Evolutionary conservation across 1,284 basidiomycete species (phyloP).

Genomic region (Irpex rosettiformis): DNA sequence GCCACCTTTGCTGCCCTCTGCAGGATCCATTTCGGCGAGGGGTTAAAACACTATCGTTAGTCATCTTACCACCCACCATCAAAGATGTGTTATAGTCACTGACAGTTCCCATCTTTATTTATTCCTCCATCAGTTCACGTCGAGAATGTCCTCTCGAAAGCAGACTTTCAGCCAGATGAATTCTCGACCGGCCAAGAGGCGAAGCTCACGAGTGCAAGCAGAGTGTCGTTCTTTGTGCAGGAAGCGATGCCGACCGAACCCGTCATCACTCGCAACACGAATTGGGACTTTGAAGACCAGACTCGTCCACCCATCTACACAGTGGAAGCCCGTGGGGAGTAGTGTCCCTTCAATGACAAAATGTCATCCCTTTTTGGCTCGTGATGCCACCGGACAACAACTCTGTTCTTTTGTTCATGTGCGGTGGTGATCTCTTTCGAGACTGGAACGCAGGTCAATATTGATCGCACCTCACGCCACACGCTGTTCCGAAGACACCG

Average conservation of each 20-base stretch:
- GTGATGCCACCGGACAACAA: background rate
- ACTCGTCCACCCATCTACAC: constrained; percentile 23
- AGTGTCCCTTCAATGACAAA: too few relatives aligned
- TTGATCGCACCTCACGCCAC: background rate
- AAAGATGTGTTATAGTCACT: background rate
- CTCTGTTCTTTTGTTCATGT: background rate
- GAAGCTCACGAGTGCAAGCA: constrained; percentile 7
- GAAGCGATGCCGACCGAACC: constrained; percentile 13
- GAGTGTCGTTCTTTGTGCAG: constrained; percentile 11
- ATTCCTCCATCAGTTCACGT: constrained; percentile 35
- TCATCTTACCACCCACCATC: constrained; percentile 10
- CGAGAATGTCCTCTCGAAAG: constrained; percentile 38
- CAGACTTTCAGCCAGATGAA: constrained; percentile 42
- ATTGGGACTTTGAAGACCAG: constrained; percentile 22
- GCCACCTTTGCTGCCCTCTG: constrained; percentile 44
- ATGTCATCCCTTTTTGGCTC: too few relatives aligned
- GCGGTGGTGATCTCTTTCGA: background rate
- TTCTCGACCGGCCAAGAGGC: constrained; percentile 36
- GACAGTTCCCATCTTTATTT: background rate
- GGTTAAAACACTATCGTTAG: constrained; percentile 46
- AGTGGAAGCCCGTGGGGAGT: constrained; percentile 7
- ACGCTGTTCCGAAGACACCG: background rate
- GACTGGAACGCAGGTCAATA: background rate
- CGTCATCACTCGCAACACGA: constrained; percentile 20
- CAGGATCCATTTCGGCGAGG: constrained; percentile 47